phyloP scores from a whole-genome alignment of 106 monocot species.

The Dioscorea alata region DNA sequence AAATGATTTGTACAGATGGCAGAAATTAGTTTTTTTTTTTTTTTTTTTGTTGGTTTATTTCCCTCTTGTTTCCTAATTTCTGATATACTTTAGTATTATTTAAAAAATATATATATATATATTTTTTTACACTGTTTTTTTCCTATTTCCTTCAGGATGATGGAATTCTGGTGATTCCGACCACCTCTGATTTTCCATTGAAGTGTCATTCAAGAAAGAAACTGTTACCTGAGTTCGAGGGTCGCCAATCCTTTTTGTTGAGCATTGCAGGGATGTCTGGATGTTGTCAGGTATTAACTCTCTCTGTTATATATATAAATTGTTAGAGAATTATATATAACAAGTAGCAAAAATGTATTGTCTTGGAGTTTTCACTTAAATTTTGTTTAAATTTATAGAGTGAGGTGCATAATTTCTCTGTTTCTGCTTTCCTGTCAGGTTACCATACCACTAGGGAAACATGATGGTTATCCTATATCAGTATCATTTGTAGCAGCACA shows the following conservation, averaged over 20 bases:
- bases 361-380: too few species aligned
- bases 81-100: background rate
- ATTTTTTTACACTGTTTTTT: too few species aligned
- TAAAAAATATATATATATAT: too few species aligned
- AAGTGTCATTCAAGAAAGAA: constrained; percentile 51
- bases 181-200: constrained; percentile 55
- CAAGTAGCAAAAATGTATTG: too few species aligned
- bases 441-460: constrained; percentile 71
- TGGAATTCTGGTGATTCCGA: constrained; percentile 83
- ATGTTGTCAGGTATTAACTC: constrained; percentile 78
- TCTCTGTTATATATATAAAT: too few species aligned
- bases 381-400: too few species aligned
- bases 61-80: background rate
- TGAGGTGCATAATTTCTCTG: background rate
- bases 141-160: constrained; percentile 48
- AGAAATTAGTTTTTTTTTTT: too few species aligned
- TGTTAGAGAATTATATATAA: too few species aligned
- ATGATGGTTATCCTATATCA: constrained; percentile 63
- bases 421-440: constrained; percentile 32
- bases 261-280: constrained; percentile 88
- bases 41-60: too few species aligned
- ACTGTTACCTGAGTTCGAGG: constrained; percentile 46
- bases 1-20: too few species aligned
- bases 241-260: constrained; percentile 45
- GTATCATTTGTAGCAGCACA: constrained; percentile 82